These are phyloP conservation scores for Daldinia vernicosa DNA, from an alignment of 495 filamentous ascomycete species.

Conservation along the genomic window DNA sequence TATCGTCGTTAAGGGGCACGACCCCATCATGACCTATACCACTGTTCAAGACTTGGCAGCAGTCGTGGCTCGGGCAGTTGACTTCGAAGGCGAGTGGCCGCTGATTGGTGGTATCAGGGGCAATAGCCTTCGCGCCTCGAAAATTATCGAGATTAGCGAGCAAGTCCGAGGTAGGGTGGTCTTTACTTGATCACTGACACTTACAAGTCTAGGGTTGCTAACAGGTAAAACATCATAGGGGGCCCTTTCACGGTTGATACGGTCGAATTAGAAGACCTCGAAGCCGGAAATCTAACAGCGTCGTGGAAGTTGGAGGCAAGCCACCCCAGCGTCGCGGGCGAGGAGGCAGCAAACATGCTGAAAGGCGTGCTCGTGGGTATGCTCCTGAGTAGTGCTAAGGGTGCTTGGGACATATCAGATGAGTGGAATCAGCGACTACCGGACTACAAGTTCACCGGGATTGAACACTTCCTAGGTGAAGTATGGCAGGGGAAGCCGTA, in stretches of 20 bases:
- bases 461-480: constrained; percentile 58
- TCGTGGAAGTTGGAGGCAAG: constrained; percentile 54
- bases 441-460: constrained; percentile 58
- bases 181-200: background rate
- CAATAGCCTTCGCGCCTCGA: constrained; percentile 49
- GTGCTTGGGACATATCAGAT: constrained; percentile 57
- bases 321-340: constrained; percentile 56
- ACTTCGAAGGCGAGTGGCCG: constrained; percentile 66
- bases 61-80: constrained; percentile 60
- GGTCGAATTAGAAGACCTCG: constrained; percentile 56
- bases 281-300: constrained; percentile 53
- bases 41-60: constrained; percentile 57
- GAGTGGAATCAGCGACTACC: constrained; percentile 64
- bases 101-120: constrained; percentile 62
- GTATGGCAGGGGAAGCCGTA: constrained; percentile 55
- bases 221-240: constrained; percentile 36
- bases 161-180: constrained; percentile 58
- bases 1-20: constrained; percentile 58
- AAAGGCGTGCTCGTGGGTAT: constrained; percentile 51
- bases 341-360: constrained; percentile 50
- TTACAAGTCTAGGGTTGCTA: constrained; percentile 15
- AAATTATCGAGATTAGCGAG: constrained; percentile 58
- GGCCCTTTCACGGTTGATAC: constrained; percentile 54
- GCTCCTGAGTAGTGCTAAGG: constrained; percentile 51
- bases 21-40: constrained; percentile 56